Evolutionary conservation across 2,329 filamentous ascomycete species (phyloP), one percentile per base, ranked within the genome.

Genomic region (Penicillium glabrum): DNA sequence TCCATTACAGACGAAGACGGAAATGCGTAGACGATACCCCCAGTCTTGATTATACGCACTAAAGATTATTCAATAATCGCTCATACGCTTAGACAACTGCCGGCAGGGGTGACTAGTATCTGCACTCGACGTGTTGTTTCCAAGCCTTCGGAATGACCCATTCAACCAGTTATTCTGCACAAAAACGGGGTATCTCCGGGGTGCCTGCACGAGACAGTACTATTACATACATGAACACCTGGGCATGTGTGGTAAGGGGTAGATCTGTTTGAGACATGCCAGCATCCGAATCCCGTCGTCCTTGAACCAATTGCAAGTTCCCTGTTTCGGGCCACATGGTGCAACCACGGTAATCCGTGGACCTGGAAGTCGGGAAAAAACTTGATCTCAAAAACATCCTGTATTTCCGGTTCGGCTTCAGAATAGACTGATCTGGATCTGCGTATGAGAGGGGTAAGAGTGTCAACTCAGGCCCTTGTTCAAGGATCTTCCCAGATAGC

Each of bases 241-340:
- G 11, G 29, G 31, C 31, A 47, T 46, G 37, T 41, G 33, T 57
- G 6, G 31, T 23, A 50, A 51, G 41, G 46, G 45, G 53, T 21
- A 37, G 24, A 48, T 44, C 41, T 51, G 53, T 31, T 45, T 52
- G 52, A 59, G 53, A 56, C 56, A 61, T 61, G 59, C 53, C 44
- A 47, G 39, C 27, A 45, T 29, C 54, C 48, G 49, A 39, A 26
- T 53, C 53, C 49, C 48, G 46, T 44, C 43, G 21, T 37, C 39
- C 46, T 53, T 58, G 48, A 27, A 53, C 54, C 50, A 33, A 21
- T 55, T 60, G 60, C 55, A 60, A 39, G 55, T 57, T 60, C 45
- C 60, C 55, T 52, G 44, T 23, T 29, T 39, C 39, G 45, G 53
- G 51, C 58, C 60, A 62, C 60, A 62, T 62, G 57, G 57, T 60